These are phyloP conservation scores for Naematelia aurantialba DNA, from an alignment of 768 basidiomycete species.

Conservation along the genomic window DNA sequence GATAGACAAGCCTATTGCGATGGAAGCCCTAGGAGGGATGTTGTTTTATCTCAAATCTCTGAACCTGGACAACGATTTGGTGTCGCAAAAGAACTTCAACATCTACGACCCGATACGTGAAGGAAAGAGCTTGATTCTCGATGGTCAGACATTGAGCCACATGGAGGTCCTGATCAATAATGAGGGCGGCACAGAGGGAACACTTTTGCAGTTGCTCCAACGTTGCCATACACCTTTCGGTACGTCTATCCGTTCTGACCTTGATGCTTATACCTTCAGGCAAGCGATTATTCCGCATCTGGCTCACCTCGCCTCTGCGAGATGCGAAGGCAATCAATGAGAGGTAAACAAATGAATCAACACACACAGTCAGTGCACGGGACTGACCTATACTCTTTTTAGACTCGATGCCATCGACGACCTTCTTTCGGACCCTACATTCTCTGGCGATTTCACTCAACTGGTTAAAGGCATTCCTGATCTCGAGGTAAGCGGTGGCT, in stretches of 20 bases:
- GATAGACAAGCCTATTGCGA: constrained; percentile 61
- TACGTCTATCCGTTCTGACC: constrained; percentile 45
- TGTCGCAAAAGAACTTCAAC: constrained; percentile 97
- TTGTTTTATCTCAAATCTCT: constrained; percentile 86
- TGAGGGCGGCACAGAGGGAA: constrained; percentile 88
- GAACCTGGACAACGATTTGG: constrained; percentile 91
- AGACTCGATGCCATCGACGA: constrained; percentile 94
- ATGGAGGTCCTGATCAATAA: constrained; percentile 91
- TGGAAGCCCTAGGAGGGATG: constrained; percentile 85
- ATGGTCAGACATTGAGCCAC: constrained; percentile 92
- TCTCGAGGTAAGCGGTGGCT: constrained; percentile 33
- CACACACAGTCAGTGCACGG: too few relatives aligned
- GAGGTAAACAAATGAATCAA: constrained; percentile 56
- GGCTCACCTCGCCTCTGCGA: constrained; percentile 89
- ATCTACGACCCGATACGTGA: constrained; percentile 91
- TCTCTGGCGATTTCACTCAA: constrained; percentile 69
- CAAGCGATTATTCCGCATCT: constrained; percentile 91
- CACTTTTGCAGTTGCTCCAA: constrained; percentile 73
- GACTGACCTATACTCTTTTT: background rate
- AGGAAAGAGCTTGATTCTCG: constrained; percentile 78
- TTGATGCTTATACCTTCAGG: constrained; percentile 54
- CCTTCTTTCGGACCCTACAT: constrained; percentile 72
- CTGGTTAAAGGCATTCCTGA: constrained; percentile 82
- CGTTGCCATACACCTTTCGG: constrained; percentile 90
- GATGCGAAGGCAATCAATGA: constrained; percentile 81